Evolutionary conservation across 192 early-diverging fungal species (phyloP), one percentile per base, ranked within the genome.

Genomic region (Geranomyces michiganensis): DNA sequence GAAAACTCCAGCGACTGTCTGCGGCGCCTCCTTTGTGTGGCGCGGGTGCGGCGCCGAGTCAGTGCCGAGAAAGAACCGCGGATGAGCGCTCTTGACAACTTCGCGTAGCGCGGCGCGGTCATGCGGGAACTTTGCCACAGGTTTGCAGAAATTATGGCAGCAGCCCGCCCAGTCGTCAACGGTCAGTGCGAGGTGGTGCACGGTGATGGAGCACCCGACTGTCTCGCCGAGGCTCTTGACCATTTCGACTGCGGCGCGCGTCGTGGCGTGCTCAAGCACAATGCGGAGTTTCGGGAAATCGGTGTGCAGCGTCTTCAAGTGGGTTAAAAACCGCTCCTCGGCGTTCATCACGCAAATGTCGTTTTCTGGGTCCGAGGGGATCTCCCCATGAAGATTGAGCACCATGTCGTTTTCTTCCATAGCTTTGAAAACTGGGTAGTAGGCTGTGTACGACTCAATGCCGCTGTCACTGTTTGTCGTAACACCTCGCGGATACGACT

Each of bases 141-240:
- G 97, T 81, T 99, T 99, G 85, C 97, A 99, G 78, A 94, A 99
- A 78, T 95, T 88, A 72, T 99, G 97, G 64, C 90, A 90, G 71
- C 94, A 88, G 7, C 96, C 97, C 30, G 97, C 97, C 97, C 97
- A 99, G 79, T 99, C 96, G 73, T 99, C 97, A 0, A 96, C 91
- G 31, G 92, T 84, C 17, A 99, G 79, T 56, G 91, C 81, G 71
- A 99, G 77, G 75, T 99, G 96, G 80, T 99, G 97, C 5, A 96
- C 90, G 0, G 97, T 99, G 71, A 99, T 96, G 13, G 90, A 92
- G 77, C 95, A 96, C 0, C 87, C 97, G 13, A 99, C 94, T 14
- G 94, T 96, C 27, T 89, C 85, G 33, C 95, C 95, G 58, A 96
- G 78, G 14, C 92, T 89, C 79, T 97, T 95, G 55, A 89, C 92